Evolutionary conservation across 2,329 filamentous ascomycete genomes (phyloP).

Genomic region (Cephalotrichum gorgonifer): DNA sequence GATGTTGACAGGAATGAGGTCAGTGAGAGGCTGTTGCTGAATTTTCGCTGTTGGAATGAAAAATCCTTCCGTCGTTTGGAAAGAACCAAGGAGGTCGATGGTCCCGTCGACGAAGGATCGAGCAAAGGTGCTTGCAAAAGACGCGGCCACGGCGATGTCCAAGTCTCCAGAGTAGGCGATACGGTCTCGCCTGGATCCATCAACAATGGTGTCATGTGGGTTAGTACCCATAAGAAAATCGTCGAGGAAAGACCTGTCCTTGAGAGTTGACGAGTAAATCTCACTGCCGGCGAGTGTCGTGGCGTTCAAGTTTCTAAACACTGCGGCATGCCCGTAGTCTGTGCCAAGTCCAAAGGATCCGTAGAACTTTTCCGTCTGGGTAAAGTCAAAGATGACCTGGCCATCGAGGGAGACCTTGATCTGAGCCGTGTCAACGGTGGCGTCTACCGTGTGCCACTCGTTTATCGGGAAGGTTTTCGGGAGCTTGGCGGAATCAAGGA

Average conservation of each 20-base stretch:
- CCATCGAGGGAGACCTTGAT: slow-evolving; percentile 12
- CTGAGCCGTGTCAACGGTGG: slow-evolving; percentile 11
- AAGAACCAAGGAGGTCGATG: slow-evolving; percentile 18
- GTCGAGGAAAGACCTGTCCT: slow-evolving; percentile 14
- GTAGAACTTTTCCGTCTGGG: slow-evolving; percentile 15
- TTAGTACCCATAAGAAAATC: slow-evolving; percentile 25
- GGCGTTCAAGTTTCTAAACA: slow-evolving; percentile 14
- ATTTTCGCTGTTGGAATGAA: slow-evolving; percentile 21
- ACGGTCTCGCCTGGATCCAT: slow-evolving; percentile 22
- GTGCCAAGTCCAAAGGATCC: slow-evolving; percentile 21
- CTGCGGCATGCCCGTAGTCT: slow-evolving; percentile 16
- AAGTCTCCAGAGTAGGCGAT: slow-evolving; percentile 21
- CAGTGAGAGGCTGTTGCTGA: slow-evolving; percentile 11
- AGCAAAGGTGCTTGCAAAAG: slow-evolving; percentile 17
- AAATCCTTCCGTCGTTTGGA: slow-evolving; percentile 17
- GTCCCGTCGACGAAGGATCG: slow-evolving; percentile 15
- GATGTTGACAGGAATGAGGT: slow-evolving; percentile 12
- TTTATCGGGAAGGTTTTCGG: slow-evolving; percentile 1
- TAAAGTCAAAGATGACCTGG: slow-evolving; percentile 13
- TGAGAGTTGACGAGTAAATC: slow-evolving; percentile 16
- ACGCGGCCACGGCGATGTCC: slow-evolving; percentile 15
- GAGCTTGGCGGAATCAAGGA: not conserved
- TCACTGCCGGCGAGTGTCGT: slow-evolving; percentile 4
- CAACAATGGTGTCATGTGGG: slow-evolving; percentile 18
- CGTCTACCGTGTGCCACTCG: slow-evolving; percentile 9